Conservation (phyloP, 768 basidiomycete species). For the Suillus bovinus region DNA sequence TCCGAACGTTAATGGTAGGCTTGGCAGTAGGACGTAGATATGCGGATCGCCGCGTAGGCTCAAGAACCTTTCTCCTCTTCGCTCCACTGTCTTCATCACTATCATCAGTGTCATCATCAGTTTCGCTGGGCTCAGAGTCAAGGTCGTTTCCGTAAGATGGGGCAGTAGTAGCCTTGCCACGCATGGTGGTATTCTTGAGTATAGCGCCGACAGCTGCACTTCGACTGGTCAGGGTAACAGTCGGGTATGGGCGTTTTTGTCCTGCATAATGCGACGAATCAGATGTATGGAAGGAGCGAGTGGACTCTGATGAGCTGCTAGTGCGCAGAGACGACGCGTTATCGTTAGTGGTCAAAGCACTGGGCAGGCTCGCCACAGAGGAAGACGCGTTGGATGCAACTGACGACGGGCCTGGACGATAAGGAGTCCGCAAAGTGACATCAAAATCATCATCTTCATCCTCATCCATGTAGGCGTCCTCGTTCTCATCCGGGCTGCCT, state of each 20-base stretch:
- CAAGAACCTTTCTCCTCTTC: conserved; percentile 30
- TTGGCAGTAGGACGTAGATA: conserved; percentile 26
- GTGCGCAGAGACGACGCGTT: conserved; percentile 40
- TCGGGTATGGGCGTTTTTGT: conserved; percentile 39
- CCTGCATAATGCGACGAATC: conserved; percentile 40
- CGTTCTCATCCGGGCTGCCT: conserved; percentile 28
- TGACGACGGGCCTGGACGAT: conserved; percentile 28
- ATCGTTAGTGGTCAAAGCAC: conserved; percentile 39
- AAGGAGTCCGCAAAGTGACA: conserved; percentile 66
- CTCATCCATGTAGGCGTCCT: conserved; percentile 17
- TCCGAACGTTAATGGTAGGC: conserved; percentile 18
- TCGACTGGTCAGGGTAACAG: conserved; percentile 10
- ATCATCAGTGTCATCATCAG: conserved; percentile 19
- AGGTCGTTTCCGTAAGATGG: conserved; percentile 14
- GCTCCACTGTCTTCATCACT: conserved; percentile 11
- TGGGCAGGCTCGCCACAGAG: conserved; percentile 28
- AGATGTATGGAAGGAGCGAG: conserved; percentile 30
- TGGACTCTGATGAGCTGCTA: conserved; percentile 44
- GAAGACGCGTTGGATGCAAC: conserved; percentile 24
- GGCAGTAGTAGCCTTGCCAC: conserved; percentile 20
- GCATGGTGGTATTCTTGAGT: conserved; percentile 27
- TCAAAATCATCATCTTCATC: conserved; percentile 70
- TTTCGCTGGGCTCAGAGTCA: conserved; percentile 24
- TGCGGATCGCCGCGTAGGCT: conserved; percentile 25
- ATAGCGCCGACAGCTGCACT: conserved; percentile 11